A percentile compares a stretch with the other conserved stretches of the same genome.
Evolutionary conservation across 1,284 basidiomycete species (phyloP).

Genomic region (Pseudozyma pruni): DNA sequence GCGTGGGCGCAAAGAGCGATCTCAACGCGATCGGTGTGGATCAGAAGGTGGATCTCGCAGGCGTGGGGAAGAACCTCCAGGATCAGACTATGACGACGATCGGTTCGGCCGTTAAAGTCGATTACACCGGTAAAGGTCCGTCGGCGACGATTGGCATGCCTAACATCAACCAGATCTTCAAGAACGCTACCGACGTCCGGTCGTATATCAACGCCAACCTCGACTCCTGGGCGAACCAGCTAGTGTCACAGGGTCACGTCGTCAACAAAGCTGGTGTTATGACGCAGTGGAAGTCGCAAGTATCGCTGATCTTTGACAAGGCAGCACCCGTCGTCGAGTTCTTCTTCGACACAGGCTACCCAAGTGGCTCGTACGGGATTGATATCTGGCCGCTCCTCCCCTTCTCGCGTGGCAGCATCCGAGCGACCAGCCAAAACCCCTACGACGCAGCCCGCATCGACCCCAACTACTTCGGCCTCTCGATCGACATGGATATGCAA

Average conservation of each 20-base stretch:
- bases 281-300: constrained; percentile 44
- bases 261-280: constrained; percentile 39
- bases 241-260: constrained; percentile 48
- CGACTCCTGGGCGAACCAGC: constrained; percentile 46
- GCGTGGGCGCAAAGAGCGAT: constrained; percentile 68
- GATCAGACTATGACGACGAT: constrained; percentile 69
- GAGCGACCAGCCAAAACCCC: constrained; percentile 35
- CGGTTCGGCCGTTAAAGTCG: constrained; percentile 41
- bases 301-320: constrained; percentile 47
- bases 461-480: constrained; percentile 66
- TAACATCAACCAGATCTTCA: constrained; percentile 39
- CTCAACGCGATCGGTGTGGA: constrained; percentile 64
- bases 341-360: constrained; percentile 59
- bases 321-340: constrained; percentile 52
- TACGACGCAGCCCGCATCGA: constrained; percentile 31
- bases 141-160: constrained; percentile 58
- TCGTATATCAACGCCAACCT: constrained; percentile 47
- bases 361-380: constrained; percentile 48
- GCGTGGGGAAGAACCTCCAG: constrained; percentile 68
- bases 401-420: constrained; percentile 52
- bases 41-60: constrained; percentile 64
- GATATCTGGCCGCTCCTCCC: constrained; percentile 61
- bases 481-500: constrained; percentile 68
- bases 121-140: constrained; percentile 49
- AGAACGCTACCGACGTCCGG: constrained; percentile 42